These are phyloP conservation scores for Euryodendron excelsum DNA, from an alignment of 148 eudicot genomes.

Conservation along the genomic window DNA sequence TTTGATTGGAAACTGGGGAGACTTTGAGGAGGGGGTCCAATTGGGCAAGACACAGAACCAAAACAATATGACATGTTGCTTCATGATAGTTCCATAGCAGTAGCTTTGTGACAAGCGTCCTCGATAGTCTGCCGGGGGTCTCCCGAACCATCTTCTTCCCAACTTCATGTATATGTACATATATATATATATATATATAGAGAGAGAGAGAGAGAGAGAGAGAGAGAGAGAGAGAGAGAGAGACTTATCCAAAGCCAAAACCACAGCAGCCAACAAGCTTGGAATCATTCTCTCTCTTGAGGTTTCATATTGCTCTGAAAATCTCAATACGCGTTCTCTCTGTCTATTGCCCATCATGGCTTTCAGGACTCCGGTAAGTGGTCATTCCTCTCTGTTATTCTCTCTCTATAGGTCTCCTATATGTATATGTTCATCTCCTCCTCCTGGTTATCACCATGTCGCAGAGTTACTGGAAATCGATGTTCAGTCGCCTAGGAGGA, in stretches of 20 bases:
- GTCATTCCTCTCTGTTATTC: background rate
- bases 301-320: too few relatives aligned
- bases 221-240: too few relatives aligned
- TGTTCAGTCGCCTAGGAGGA: constrained; percentile 13
- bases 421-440: too few relatives aligned
- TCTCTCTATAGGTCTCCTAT: background rate
- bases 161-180: too few relatives aligned
- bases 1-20: too few relatives aligned
- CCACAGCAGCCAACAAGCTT: background rate
- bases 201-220: too few relatives aligned
- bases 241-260: background rate
- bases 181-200: too few relatives aligned
- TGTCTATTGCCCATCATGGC: background rate
- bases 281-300: too few relatives aligned
- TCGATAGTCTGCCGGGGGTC: background rate
- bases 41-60: background rate
- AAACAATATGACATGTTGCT: background rate
- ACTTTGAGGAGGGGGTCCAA: too few relatives aligned
- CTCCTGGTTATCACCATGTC: background rate
- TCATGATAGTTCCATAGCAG: background rate
- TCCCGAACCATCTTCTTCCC: background rate
- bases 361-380: background rate
- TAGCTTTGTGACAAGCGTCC: background rate
- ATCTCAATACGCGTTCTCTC: too few relatives aligned
- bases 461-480: constrained; percentile 26